Percentiles rank a stretch among this genome's conserved stretches.
Conservation (phyloP, 2,329 filamentous ascomycete genomes). For the Drechslera avenae region DNA sequence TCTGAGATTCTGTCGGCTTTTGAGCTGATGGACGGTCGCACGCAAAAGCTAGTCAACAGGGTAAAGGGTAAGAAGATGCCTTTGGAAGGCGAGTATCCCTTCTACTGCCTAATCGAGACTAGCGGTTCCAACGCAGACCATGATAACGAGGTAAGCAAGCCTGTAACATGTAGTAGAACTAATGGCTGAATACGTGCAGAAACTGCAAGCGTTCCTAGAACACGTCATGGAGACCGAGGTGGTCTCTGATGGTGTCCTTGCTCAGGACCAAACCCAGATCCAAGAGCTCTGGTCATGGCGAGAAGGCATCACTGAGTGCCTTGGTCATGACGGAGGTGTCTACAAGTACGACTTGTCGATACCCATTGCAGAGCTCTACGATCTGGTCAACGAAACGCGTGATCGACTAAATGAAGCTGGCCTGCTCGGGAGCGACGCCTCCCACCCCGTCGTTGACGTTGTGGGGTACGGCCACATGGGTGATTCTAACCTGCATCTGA, state of each 20-base stretch:
- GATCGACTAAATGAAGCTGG: conserved; percentile 74
- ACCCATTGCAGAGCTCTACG: conserved; percentile 83
- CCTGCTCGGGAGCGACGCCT: conserved; percentile 73
- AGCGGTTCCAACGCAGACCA: conserved; percentile 94
- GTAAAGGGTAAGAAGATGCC: conserved; percentile 80
- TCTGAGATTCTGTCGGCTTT: conserved; percentile 97
- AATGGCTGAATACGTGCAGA: conserved; percentile 54
- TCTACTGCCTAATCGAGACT: conserved; percentile 97
- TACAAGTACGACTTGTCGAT: conserved; percentile 99
- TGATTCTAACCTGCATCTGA: conserved; percentile 92
- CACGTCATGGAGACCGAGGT: conserved; percentile 88
- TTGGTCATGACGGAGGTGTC: conserved; percentile 89
- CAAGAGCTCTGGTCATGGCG: conserved; percentile 87
- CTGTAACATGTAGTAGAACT: too few species aligned
- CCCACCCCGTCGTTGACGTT: conserved; percentile 82
- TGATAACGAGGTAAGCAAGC: conserved; percentile 65
- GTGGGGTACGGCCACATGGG: conserved; percentile 99
- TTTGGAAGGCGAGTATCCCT: conserved; percentile 81
- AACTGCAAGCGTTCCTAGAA: conserved; percentile 88
- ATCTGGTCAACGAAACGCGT: conserved; percentile 83
- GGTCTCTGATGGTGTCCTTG: conserved; percentile 86
- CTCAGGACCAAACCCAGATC: conserved; percentile 90
- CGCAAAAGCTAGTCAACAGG: conserved; percentile 65
- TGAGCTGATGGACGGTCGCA: conserved; percentile 90
- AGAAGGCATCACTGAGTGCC: conserved; percentile 87